Base-by-base conservation (phyloP, 163 green algal species). In the Chloromonas sp. region DNA sequence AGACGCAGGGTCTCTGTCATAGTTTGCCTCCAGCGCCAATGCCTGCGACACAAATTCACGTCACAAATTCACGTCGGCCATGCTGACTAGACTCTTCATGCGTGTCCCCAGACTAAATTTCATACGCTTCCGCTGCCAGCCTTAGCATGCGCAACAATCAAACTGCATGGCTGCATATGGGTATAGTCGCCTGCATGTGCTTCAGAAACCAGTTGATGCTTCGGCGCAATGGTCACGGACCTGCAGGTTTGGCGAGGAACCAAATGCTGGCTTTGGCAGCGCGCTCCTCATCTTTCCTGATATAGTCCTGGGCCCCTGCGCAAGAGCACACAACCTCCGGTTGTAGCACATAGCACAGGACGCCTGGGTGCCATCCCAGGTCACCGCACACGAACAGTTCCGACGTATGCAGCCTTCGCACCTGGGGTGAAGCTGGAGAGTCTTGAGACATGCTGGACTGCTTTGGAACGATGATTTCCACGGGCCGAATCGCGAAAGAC, bases 161-260 rank as follows among this genome's bases (percentile, higher is more conserved):
- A 36, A 36, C 36, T 36, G 36, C 36, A 36, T 36, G 36, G 36
- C 36, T 36, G 36, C 36, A 36, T 36, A 36, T 36, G 36, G 36
- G 36, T 36, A 36, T 36, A 36, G 36, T 36, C 36, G 36, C 36
- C 36, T 36, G 36, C 36, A 36, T 36, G 36, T 36, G 36, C 36
- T 36, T 36, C 36, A 36, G 36, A 36, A 36, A 36, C 36, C 36
- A 36, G 36, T 36, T 36, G 36, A 36, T 36, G 36, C 36, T 36
- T 36, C 36, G 36, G 36, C 36, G 36, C 36, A 36, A 36, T 36
- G 36, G 36, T 36, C 36, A 14, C 71, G 71, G 79, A 95, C 93
- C 92, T 96, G 94, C 60, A 98, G 82, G 85, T 97, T 98, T 3
- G 95, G 95, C 2, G 95, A 98, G 0, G 92, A 97, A 3, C 95